Evolutionary conservation across 768 basidiomycete species (phyloP).

Genomic region (Neoboletus magnificus): DNA sequence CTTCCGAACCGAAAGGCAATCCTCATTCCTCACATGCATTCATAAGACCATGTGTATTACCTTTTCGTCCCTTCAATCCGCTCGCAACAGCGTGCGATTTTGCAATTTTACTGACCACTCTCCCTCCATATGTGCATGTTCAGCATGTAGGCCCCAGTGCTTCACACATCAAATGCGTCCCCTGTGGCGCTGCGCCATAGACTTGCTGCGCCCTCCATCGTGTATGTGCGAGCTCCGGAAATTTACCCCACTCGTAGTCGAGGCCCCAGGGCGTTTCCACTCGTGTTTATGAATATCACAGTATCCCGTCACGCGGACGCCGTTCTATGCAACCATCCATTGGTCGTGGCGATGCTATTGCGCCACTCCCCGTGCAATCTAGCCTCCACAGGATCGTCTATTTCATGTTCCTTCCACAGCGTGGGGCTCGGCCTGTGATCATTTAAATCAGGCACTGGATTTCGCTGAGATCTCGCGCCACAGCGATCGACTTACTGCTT

Average conservation of each 20-base stretch:
- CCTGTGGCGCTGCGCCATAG: background rate
- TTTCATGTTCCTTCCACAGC: constrained; percentile 12
- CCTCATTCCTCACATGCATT: constrained; percentile 8
- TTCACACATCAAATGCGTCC: background rate
- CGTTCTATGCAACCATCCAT: constrained; percentile 1
- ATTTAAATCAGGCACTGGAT: constrained; percentile 11
- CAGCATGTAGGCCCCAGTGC: background rate
- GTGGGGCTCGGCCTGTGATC: constrained; percentile 1
- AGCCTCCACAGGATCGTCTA: constrained; percentile 1
- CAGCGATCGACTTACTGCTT: constrained; percentile 5
- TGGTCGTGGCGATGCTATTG: background rate
- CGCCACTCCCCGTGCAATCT: constrained; percentile 22
- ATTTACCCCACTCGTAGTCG: constrained; percentile 19
- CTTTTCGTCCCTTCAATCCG: constrained; percentile 4
- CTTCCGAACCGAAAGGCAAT: constrained; percentile 23
- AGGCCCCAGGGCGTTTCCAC: background rate
- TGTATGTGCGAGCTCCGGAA: constrained; percentile 1
- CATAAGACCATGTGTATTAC: background rate
- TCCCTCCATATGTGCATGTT: constrained; percentile 6
- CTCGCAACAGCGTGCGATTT: constrained; percentile 12
- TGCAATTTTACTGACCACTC: constrained; percentile 14
- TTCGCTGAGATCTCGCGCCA: constrained; percentile 27
- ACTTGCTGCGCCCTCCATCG: background rate
- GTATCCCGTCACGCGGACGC: background rate
- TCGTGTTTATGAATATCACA: background rate